Evolutionary conservation across 2,329 filamentous ascomycete species (phyloP), one percentile per base, ranked within the genome.

Genomic region (Acrocalymma vagum): DNA sequence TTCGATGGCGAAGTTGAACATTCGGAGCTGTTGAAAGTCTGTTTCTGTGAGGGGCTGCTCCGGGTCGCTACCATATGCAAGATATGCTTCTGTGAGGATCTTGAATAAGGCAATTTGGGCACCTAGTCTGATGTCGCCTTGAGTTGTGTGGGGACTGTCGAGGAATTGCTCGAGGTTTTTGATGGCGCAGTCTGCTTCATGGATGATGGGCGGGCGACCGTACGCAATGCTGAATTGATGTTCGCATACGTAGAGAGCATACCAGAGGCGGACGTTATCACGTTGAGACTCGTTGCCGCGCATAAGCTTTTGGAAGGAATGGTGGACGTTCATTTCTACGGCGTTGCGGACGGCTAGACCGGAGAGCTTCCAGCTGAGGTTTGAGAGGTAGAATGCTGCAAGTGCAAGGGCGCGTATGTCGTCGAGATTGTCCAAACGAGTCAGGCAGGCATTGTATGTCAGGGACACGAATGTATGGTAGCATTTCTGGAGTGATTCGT

Each of bases 1-100:
- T 21, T 74, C 72, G n/a, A 74, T 72, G 21, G 70, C 66, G 18
- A 72, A 62, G 42, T 73, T 73, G 53, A 72, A 73, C 32, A 63
- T 58, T 25, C 69, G 62, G 10, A 74, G 45, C 39, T 66, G 61
- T 16, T 62, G 64, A 18, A 74, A 68, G 33, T 73, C 70, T 2
- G 56, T 49, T 30, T 70, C 69, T 1, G 58, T 55, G 0, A 73
- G 52, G 9, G 68, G 63, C 59, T 69, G 58, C 66, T 63, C 60
- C 18, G 58, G 56, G 31, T 67, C 62, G 36, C 58, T 62, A 20
- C 65, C 63, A 30, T 65, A 68, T 5, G 52, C 52, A 9, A 57
- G 53, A 36, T 67, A 67, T n/a, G 61, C 62, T 45, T 63, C 57
- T 4, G 63, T 65, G 9, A 65, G 53, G 13, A 66, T 65, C 42